Evolutionary conservation across 176 grass and related monocot genomes (phyloP), one percentile per base, ranked within the genome.

Genomic region (Aegilops longissima): DNA sequence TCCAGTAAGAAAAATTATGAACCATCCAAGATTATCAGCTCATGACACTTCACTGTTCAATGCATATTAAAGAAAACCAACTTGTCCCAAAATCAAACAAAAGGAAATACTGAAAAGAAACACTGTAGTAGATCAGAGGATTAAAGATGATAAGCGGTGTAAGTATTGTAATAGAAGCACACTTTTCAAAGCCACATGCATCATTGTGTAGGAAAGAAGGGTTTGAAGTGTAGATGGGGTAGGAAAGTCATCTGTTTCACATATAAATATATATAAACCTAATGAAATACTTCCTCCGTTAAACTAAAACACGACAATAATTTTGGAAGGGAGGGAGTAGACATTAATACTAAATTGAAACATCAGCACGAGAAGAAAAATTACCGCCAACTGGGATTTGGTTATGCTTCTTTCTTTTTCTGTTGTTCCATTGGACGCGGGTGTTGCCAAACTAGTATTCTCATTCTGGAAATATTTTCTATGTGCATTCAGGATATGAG

Each of bases 381-480:
- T 95, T 95, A 98, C 91, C 89, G 81, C 82, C n/a, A 78, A 71
- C 10, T 75, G 77, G 10, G 87, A 92, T 81, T 86, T 83, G 63
- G 77, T 83, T 78, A 59, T 78, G 66, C 35, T 83, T 78, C 68
- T 67, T 27, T 85, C 79, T 52, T 66, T 86, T 83, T 76, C 91
- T 42, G 69, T 31, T 58, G 72, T 74, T 80, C 81, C 88, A 91
- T 80, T 94, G 30, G 70, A 64, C 66, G 25, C 36, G 70, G 84
- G 80, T 74, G 65, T 64, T 72, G 78, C 76, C 45, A 81, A 83
- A 70, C 21, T 49, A 79, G 65, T 52, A 80, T 45, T 66, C 18
- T 58, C 87, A 80, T 76, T 92, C 9, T 79, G 68, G 45, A 82
- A 83, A 54, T 24, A 76, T 86, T 77, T 90, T 88, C 82, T 8